Conservation (phyloP, 495 filamentous ascomycete species). For the Penicillium silybi region DNA sequence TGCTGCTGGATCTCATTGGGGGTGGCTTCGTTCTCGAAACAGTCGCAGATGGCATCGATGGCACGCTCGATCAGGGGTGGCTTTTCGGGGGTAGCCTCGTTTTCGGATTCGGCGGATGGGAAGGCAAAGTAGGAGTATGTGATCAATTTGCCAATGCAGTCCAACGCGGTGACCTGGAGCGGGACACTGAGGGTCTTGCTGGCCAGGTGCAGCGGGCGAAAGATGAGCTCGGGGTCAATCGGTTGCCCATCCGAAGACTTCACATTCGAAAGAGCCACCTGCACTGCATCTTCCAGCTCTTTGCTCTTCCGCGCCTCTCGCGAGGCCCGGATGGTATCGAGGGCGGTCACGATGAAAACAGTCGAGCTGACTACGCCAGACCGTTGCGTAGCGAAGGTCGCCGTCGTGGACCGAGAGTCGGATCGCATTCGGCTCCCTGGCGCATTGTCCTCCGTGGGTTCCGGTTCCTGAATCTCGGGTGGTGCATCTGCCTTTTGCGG, state of each 20-base stretch:
- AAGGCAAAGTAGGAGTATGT: constrained; percentile 96
- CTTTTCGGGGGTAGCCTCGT: constrained; percentile 42
- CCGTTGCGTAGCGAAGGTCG: constrained; percentile 49
- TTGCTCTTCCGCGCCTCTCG: constrained; percentile 82
- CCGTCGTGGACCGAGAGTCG: constrained; percentile 56
- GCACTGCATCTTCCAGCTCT: constrained; percentile 71
- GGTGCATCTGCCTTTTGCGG: constrained; percentile 10
- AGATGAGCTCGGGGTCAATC: constrained; percentile 81
- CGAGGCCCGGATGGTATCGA: constrained; percentile 84
- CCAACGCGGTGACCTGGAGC: constrained; percentile 82
- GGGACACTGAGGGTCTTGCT: constrained; percentile 79
- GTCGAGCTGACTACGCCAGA: constrained; percentile 77
- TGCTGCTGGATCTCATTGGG: constrained; percentile 88
- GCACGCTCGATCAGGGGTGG: constrained; percentile 88
- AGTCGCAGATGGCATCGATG: constrained; percentile 99
- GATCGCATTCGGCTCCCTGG: constrained; percentile 44
- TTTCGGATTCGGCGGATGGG: constrained; percentile 51
- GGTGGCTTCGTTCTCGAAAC: constrained; percentile 94
- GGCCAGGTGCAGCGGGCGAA: constrained; percentile 83
- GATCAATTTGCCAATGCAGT: constrained; percentile 98
- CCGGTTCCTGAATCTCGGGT: constrained; percentile 24
- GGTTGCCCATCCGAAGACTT: constrained; percentile 67
- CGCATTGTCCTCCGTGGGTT: constrained; percentile 27
- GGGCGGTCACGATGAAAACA: constrained; percentile 86
- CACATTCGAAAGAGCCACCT: constrained; percentile 78